phyloP scores from a whole-genome alignment of 2,329 filamentous ascomycete genomes.

The Samsoniella hepiali region DNA sequence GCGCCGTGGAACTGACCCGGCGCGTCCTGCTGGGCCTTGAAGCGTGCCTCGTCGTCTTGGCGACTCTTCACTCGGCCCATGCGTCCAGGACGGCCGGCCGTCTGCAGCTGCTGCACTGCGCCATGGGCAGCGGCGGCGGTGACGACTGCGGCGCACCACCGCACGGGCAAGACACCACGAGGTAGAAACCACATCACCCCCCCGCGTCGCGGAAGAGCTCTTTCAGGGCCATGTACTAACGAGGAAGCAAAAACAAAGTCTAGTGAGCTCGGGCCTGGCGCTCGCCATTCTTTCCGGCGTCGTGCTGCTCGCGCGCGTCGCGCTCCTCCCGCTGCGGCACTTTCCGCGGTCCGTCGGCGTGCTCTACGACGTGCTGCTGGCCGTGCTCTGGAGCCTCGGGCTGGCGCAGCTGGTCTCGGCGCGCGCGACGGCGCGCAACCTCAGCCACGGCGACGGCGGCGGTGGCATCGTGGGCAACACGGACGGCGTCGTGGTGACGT shows the following conservation, averaged over 20 bases:
- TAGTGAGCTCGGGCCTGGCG: slow-evolving; percentile 29
- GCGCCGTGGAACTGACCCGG: background rate
- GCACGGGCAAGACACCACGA: background rate
- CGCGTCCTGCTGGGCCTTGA: background rate
- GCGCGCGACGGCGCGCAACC: background rate
- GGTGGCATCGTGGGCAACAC: background rate
- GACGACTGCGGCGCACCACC: background rate
- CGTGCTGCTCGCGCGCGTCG: slow-evolving; percentile 27
- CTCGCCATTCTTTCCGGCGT: slow-evolving; percentile 30
- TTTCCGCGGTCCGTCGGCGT: slow-evolving; percentile 24
- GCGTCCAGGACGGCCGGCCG: background rate
- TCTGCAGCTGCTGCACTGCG: slow-evolving; percentile 8
- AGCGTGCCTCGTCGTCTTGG: background rate
- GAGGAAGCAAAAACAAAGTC: slow-evolving; percentile 21
- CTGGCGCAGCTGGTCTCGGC: slow-evolving; percentile 17
- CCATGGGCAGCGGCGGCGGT: background rate
- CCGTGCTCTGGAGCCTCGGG: slow-evolving; percentile 28
- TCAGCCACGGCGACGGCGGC: slow-evolving; percentile 3
- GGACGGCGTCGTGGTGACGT: slow-evolving; percentile 5
- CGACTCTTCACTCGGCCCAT: slow-evolving; percentile 6
- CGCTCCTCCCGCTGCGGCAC: slow-evolving; percentile 25
- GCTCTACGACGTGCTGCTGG: slow-evolving; percentile 30
- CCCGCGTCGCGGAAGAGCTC: too few species aligned
- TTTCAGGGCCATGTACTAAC: background rate
- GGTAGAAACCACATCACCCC: background rate